Conservation (phyloP, 345 rosid genomes). For the Microthlaspi erraticum region DNA sequence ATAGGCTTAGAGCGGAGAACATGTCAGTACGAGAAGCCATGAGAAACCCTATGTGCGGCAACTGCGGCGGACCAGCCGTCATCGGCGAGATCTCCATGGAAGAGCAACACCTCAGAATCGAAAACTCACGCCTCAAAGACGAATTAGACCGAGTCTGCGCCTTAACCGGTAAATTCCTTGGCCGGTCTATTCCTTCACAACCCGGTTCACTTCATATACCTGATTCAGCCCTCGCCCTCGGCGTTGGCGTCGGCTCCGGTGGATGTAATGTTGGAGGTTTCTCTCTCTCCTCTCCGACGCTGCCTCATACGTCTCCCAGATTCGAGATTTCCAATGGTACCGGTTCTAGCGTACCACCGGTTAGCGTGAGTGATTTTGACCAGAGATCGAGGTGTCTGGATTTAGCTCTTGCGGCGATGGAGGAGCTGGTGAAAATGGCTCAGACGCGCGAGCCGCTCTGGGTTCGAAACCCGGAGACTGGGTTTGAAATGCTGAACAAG, state of each 20-base stretch:
- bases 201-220: conserved; percentile 54
- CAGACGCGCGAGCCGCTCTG: conserved; percentile 82
- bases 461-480: conserved; percentile 63
- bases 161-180: conserved; percentile 87
- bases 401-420: conserved; percentile 88
- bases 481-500: conserved; percentile 59
- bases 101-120: conserved; percentile 88
- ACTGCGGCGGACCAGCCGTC: conserved; percentile 90
- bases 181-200: conserved; percentile 62
- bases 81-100: conserved; percentile 81
- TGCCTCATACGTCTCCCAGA: conserved; percentile 31
- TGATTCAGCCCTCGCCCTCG: conserved; percentile 78
- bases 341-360: conserved; percentile 33
- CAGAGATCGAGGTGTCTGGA: conserved; percentile 81
- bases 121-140: conserved; percentile 83
- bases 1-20: conserved; percentile 87
- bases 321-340: conserved; percentile 46
- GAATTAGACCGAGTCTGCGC: conserved; percentile 87
- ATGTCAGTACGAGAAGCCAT: conserved; percentile 90
- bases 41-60: conserved; percentile 86
- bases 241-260: conserved; percentile 51
- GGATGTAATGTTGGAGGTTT: conserved; percentile 23
- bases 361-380: conserved; percentile 52
- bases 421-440: conserved; percentile 85
- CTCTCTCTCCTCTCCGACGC: conserved; percentile 4